Evolutionary conservation across 2,329 filamentous ascomycete genomes (phyloP).

Genomic region (Decorospora gaudefroyi): DNA sequence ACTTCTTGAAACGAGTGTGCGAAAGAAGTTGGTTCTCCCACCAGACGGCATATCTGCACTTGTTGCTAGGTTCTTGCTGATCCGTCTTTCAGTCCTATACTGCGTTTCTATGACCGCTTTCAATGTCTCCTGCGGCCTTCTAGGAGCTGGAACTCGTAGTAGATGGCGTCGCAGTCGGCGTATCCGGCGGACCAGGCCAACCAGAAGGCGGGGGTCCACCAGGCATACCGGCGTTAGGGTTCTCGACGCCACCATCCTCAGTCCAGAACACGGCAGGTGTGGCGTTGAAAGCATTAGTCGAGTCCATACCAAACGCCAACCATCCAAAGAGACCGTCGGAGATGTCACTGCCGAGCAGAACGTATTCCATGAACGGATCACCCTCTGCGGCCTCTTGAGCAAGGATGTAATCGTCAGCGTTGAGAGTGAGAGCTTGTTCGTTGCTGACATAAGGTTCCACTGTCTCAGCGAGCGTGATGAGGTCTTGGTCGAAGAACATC

Average conservation of each 20-base stretch:
- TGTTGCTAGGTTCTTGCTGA: not conserved
- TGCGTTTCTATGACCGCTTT: not conserved
- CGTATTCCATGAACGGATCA: conserved; percentile 63
- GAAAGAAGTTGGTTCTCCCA: conserved; percentile 18
- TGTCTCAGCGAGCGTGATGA: conserved; percentile 54
- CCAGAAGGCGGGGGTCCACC: conserved; percentile 15
- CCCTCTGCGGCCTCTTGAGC: conserved; percentile 54
- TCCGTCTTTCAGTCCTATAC: not conserved
- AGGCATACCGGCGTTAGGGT: conserved; percentile 22
- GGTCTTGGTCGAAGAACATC: conserved; percentile 51
- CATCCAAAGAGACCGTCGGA: conserved; percentile 42
- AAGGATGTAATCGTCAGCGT: conserved; percentile 58
- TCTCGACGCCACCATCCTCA: conserved; percentile 36
- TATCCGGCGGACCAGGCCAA: conserved; percentile 6
- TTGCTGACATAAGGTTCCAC: conserved; percentile 52
- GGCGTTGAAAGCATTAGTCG: conserved; percentile 30
- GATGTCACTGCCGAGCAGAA: conserved; percentile 58
- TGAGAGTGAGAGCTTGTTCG: conserved; percentile 53
- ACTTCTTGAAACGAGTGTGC: conserved; percentile 23
- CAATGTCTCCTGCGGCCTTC: conserved; percentile 11
- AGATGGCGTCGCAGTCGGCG: too few species aligned
- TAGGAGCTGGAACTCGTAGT: not conserved
- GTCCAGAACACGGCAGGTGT: conserved; percentile 35
- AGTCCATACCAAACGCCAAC: conserved; percentile 43
- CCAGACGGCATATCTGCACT: not conserved